Percentiles rank a stretch among this genome's conserved stretches.
Evolutionary conservation across 1,139 yeast genomes (phyloP).

Genomic region (Casaregolazyma lundiana): DNA sequence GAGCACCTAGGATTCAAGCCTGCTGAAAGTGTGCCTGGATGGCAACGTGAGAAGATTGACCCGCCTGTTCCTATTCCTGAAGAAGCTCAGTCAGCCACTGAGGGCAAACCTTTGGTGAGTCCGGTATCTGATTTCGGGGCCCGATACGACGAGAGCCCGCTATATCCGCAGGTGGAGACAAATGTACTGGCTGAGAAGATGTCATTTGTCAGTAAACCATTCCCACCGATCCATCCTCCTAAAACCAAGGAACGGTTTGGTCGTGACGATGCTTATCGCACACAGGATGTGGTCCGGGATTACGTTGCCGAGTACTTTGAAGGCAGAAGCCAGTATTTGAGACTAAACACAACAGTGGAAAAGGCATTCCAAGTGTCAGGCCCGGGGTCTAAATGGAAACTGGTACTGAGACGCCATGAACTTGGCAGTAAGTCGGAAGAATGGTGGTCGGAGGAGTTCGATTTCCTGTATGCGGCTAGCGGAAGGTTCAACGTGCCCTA

Average conservation of each 20-base stretch:
- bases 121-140: not conserved
- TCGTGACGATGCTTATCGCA: slow-evolving; percentile 12
- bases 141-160: not conserved
- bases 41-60: not conserved
- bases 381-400: slow-evolving; percentile 13
- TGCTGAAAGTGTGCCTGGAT: not conserved
- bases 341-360: slow-evolving; percentile 14
- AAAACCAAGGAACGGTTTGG: slow-evolving; percentile 3
- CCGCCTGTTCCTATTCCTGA: not conserved
- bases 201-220: slow-evolving; percentile 11
- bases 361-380: slow-evolving; percentile 16
- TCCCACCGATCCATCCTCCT: slow-evolving; percentile 6
- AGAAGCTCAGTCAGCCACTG: not conserved
- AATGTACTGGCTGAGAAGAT: slow-evolving; percentile 16
- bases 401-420: slow-evolving; percentile 3
- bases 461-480: slow-evolving; percentile 50
- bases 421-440: slow-evolving; percentile 1
- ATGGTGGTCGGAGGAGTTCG: slow-evolving; percentile 29
- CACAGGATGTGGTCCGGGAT: slow-evolving; percentile 9
- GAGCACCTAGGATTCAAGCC: slow-evolving; percentile 7
- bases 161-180: slow-evolving; percentile 16
- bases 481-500: slow-evolving; percentile 53
- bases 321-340: slow-evolving; percentile 12
- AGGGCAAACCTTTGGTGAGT: not conserved
- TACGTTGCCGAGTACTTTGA: slow-evolving; percentile 13